These are phyloP conservation scores for Aureobasidium leucospermi DNA, from an alignment of 2,329 filamentous ascomycete species.

Conservation along the genomic window DNA sequence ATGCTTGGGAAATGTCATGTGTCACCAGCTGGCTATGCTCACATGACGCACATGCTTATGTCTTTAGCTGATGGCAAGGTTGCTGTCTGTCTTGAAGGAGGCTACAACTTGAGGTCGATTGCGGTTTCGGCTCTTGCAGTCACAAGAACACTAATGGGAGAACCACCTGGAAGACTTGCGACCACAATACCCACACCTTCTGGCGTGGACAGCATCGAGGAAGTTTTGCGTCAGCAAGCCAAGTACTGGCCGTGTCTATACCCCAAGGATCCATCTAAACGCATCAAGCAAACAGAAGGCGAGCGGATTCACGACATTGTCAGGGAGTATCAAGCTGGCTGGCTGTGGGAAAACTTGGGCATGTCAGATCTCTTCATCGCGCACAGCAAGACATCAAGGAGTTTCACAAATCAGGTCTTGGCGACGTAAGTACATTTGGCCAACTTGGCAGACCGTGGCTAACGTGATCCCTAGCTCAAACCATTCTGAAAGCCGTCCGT, in stretches of 20 bases:
- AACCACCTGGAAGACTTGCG: slow-evolving; percentile 63
- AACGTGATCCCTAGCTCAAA: slow-evolving; percentile 37
- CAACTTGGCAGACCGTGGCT: not conserved
- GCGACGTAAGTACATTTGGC: slow-evolving; percentile 46
- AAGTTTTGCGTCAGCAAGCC: slow-evolving; percentile 53
- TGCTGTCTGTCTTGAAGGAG: slow-evolving; percentile 87
- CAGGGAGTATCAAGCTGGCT: slow-evolving; percentile 65
- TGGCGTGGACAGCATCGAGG: slow-evolving; percentile 50
- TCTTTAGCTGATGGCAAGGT: slow-evolving; percentile 83
- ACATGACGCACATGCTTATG: slow-evolving; percentile 99
- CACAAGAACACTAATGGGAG: slow-evolving; percentile 87
- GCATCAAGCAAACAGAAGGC: slow-evolving; percentile 33
- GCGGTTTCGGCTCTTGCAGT: slow-evolving; percentile 88
- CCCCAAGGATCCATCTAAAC: slow-evolving; percentile 45
- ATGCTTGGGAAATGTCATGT: slow-evolving; percentile 90
- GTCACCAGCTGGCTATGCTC: slow-evolving; percentile 82
- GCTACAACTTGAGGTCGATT: slow-evolving; percentile 90
- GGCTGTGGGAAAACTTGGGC: slow-evolving; percentile 61
- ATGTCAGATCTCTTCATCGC: slow-evolving; percentile 80
- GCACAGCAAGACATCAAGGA: slow-evolving; percentile 61
- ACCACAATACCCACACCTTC: slow-evolving; percentile 40
- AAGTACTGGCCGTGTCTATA: slow-evolving; percentile 84
- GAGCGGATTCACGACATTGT: slow-evolving; percentile 73
- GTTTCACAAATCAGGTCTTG: slow-evolving; percentile 80
- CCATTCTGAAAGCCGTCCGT: slow-evolving; percentile 56